Evolutionary conservation across 441 rosid species (phyloP).

Genomic region (Adansonia grandidieri): DNA sequence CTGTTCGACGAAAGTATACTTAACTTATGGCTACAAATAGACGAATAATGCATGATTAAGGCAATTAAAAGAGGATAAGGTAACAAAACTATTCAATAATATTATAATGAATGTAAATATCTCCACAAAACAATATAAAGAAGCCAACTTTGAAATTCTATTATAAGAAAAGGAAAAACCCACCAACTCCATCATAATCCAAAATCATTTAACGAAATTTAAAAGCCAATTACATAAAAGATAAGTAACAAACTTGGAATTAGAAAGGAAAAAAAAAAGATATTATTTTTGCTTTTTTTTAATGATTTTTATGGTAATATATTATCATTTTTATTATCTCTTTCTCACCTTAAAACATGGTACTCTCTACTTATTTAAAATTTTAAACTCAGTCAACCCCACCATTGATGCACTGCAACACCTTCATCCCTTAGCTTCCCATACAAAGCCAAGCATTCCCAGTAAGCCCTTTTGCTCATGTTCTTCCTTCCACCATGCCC

Average conservation of each 20-base stretch:
- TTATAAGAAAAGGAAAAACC: neutral
- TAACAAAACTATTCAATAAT: no score
- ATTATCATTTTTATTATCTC: neutral
- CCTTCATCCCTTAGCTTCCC: slow-evolving; percentile 60
- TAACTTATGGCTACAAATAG: neutral
- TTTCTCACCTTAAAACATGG: neutral
- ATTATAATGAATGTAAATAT: no score
- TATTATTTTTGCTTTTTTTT: neutral
- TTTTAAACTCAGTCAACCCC: slow-evolving; percentile 39
- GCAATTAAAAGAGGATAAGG: no score
- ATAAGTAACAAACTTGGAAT: neutral
- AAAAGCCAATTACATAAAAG: neutral
- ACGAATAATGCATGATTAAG: neutral
- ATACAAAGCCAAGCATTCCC: slow-evolving; percentile 64
- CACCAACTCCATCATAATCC: neutral
- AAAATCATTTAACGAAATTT: neutral
- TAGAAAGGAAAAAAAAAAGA: neutral
- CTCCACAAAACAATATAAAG: no score
- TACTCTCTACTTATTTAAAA: neutral
- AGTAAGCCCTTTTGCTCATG: slow-evolving; percentile 45
- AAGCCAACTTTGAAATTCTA: no score
- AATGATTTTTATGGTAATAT: neutral
- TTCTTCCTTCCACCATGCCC: slow-evolving; percentile 35
- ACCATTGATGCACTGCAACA: slow-evolving; percentile 67
- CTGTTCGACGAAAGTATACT: no score